These are phyloP conservation scores for Holtermanniella nyarrowii DNA, from an alignment of 768 basidiomycete genomes.

Conservation along the genomic window DNA sequence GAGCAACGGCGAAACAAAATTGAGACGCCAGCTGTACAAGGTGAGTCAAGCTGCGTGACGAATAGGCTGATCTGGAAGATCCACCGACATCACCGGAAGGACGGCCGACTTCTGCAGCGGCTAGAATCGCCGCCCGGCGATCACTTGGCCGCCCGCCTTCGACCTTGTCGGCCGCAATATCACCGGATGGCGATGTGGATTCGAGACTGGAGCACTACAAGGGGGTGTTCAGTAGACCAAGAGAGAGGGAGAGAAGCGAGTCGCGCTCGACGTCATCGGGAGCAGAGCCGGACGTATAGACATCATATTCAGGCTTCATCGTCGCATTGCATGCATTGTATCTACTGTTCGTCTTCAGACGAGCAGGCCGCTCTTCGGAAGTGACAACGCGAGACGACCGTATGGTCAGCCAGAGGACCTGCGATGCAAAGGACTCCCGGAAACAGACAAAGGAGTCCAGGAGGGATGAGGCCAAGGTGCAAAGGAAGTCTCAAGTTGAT, in stretches of 20 bases:
- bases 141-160: constrained; percentile 23
- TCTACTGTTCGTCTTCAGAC: not conserved
- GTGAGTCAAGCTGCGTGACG: constrained; percentile 5
- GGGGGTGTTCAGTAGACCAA: constrained; percentile 19
- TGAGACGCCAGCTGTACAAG: constrained; percentile 46
- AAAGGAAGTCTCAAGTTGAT: not conserved
- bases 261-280: not conserved
- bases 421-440: not conserved
- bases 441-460: not conserved
- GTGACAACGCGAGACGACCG: not conserved
- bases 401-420: not conserved
- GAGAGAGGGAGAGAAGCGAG: not conserved
- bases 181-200: constrained; percentile 22
- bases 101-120: not conserved
- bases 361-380: not conserved
- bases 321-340: not conserved
- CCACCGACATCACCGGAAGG: not conserved
- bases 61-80: not conserved
- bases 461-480: not conserved
- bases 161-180: constrained; percentile 18
- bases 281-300: not conserved
- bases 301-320: not conserved
- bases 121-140: constrained; percentile 3
- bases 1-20: constrained; percentile 68
- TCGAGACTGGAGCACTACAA: constrained; percentile 29